A percentile compares a stretch with the other conserved stretches of the same genome.
Conservation (phyloP, 345 rosid genomes). For the Eucalyptus curtisii region DNA sequence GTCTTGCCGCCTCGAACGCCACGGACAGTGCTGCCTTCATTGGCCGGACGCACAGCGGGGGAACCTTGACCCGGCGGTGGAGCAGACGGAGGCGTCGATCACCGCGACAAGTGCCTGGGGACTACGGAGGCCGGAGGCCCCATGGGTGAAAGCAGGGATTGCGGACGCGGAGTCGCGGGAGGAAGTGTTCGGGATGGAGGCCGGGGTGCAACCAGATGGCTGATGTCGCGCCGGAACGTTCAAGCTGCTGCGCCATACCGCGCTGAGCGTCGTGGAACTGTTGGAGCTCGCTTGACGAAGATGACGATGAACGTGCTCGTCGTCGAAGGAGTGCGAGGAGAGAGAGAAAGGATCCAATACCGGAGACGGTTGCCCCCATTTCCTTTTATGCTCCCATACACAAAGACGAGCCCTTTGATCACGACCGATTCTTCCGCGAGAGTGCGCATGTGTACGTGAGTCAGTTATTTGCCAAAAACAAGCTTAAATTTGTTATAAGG, state of each 20-base stretch:
- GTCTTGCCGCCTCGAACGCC: background rate
- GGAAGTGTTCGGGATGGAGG: too few species aligned
- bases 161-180: too few species aligned
- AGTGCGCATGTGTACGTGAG: too few species aligned
- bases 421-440: background rate
- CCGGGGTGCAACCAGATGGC: too few species aligned
- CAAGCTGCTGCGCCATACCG: background rate
- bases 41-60: background rate
- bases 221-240: too few species aligned
- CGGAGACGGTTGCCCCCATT: background rate
- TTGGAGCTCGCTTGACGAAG: background rate
- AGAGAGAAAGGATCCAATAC: background rate
- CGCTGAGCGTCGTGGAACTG: background rate
- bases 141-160: too few species aligned
- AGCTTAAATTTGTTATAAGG: too few species aligned
- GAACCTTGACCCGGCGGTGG: background rate
- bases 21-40: background rate
- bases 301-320: background rate
- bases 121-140: too few species aligned
- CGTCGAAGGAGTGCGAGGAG: background rate
- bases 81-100: background rate
- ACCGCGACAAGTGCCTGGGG: background rate
- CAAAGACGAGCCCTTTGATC: background rate
- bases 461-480: too few species aligned
- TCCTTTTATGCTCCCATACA: background rate